phyloP scores from a whole-genome alignment of 2,329 filamentous ascomycete species.

The Aspergillus felis region DNA sequence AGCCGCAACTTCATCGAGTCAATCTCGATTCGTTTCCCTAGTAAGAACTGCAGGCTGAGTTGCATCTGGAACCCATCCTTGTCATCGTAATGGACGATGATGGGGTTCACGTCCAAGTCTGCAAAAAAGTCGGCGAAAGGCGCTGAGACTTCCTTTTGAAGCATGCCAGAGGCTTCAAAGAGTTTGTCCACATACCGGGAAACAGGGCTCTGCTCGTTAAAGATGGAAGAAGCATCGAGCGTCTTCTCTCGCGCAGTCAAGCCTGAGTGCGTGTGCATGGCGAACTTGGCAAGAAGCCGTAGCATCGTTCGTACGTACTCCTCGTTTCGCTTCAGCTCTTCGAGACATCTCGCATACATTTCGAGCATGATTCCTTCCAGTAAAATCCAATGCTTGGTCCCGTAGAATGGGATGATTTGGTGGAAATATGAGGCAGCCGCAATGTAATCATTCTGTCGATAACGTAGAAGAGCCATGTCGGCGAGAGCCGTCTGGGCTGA shows the following conservation, averaged over 20 bases:
- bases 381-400: constrained; percentile 70
- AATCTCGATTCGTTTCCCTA: constrained; percentile 66
- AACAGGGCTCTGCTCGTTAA: constrained; percentile 27
- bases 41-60: constrained; percentile 65
- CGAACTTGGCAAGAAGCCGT: constrained; percentile 53
- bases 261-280: constrained; percentile 29
- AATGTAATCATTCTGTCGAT: constrained; percentile 67
- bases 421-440: constrained; percentile 75
- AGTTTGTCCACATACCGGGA: constrained; percentile 39
- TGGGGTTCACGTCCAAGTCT: constrained; percentile 62
- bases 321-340: constrained; percentile 68
- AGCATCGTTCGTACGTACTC: constrained; percentile 76
- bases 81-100: constrained; percentile 64
- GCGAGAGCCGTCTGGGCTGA: constrained; percentile 74
- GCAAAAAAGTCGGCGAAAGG: constrained; percentile 72
- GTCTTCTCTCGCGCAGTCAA: constrained; percentile 29
- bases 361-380: constrained; percentile 80
- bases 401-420: constrained; percentile 73
- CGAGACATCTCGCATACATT: constrained; percentile 80
- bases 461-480: constrained; percentile 83
- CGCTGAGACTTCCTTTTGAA: constrained; percentile 62
- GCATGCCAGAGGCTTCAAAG: constrained; percentile 44
- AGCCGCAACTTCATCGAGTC: constrained; percentile 64
- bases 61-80: constrained; percentile 72
- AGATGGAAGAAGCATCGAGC: constrained; percentile 27